Percentiles rank a stretch among this genome's conserved stretches.
phyloP scores from a whole-genome alignment of 805 yeast species.

The Candida golubevii region DNA sequence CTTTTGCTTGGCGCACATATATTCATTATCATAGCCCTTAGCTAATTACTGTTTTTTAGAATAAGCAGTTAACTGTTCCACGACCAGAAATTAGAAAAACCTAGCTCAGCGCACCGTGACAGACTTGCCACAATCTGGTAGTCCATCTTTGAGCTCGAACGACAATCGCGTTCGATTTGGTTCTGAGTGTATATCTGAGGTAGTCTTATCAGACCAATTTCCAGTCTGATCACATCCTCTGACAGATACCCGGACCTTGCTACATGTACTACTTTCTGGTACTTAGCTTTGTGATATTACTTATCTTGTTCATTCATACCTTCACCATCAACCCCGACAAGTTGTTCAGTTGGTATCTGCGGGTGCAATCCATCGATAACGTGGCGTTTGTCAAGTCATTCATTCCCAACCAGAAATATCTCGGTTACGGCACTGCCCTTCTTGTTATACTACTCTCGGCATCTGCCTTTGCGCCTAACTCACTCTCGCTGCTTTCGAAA shows the following conservation, averaged over 20 bases:
- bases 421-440: constrained; percentile 9
- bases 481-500: constrained; percentile 4
- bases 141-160: too few species aligned
- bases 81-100: too few species aligned
- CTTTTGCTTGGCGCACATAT: too few species aligned
- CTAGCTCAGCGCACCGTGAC: too few species aligned
- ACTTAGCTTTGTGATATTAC: constrained; percentile 1
- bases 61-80: too few species aligned
- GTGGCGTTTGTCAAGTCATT: constrained; percentile 1
- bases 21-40: too few species aligned
- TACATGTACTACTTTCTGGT: constrained; percentile 2
- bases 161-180: too few species aligned
- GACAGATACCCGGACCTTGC: not conserved
- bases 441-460: constrained; percentile 8
- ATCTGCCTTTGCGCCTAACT: constrained; percentile 1
- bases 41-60: too few species aligned
- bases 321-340: constrained; percentile 1
- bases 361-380: not conserved
- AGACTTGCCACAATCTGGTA: too few species aligned
- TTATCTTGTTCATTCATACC: constrained; percentile 1
- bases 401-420: constrained; percentile 1
- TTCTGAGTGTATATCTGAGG: too few species aligned
- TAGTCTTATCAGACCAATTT: not conserved
- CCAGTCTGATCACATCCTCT: not conserved
- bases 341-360: constrained; percentile 1